Evolutionary conservation across 2,329 filamentous ascomycete species (phyloP).

Genomic region (Ophiostoma tasmaniense): DNA sequence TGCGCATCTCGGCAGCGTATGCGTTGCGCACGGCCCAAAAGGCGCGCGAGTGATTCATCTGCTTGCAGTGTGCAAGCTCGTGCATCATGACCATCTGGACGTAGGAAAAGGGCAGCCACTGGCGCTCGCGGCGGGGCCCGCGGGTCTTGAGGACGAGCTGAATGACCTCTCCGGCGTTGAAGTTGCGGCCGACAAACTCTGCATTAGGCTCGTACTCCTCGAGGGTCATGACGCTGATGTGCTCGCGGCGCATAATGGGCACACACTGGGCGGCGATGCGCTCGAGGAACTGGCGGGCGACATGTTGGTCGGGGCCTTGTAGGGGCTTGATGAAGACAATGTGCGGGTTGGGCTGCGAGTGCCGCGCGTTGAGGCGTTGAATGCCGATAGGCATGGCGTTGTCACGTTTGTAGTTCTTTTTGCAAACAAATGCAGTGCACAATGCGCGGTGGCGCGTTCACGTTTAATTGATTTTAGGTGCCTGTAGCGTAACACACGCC

Average conservation of each 20-base stretch:
- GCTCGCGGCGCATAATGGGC: slow-evolving; percentile 61
- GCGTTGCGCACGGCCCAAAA: slow-evolving; percentile 75
- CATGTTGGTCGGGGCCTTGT: slow-evolving; percentile 51
- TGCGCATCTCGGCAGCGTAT: slow-evolving; percentile 63
- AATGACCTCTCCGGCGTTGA: slow-evolving; percentile 81
- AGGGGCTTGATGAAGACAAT: slow-evolving; percentile 83
- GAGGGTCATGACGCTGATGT: slow-evolving; percentile 58
- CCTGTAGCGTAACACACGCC: slow-evolving; percentile 10
- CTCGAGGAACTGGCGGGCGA: slow-evolving; percentile 63
- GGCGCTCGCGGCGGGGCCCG: slow-evolving; percentile 39
- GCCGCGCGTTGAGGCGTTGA: slow-evolving; percentile 67
- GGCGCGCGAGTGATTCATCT: slow-evolving; percentile 79
- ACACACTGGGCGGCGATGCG: slow-evolving; percentile 73
- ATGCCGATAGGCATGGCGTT: slow-evolving; percentile 60
- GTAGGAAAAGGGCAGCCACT: slow-evolving; percentile 72
- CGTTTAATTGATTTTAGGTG: neutral
- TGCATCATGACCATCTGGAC: slow-evolving; percentile 97
- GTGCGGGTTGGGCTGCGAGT: slow-evolving; percentile 63
- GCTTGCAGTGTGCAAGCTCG: slow-evolving; percentile 77
- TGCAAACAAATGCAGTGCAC: neutral
- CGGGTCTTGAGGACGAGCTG: slow-evolving; percentile 71
- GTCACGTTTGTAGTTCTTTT: neutral
- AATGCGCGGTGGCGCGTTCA: neutral
- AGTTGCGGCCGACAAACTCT: slow-evolving; percentile 82
- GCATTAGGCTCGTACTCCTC: slow-evolving; percentile 75